These are phyloP conservation scores for Monosporascus sp. DNA, from an alignment of 2,329 filamentous ascomycete species.

Conservation along the genomic window DNA sequence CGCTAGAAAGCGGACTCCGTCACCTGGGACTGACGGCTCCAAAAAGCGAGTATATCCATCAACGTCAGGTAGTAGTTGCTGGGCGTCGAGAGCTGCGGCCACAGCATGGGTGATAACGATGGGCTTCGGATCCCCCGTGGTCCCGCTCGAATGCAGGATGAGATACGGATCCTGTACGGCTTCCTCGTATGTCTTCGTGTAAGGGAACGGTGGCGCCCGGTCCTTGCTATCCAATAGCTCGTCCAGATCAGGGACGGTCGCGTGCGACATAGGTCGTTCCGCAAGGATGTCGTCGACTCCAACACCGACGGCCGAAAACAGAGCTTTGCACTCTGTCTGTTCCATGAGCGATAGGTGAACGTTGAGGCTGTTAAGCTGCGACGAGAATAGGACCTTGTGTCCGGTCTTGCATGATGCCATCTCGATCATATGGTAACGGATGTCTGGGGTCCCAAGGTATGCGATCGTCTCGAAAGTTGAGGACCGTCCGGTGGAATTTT, in stretches of 20 bases:
- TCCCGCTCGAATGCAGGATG: conserved; percentile 16
- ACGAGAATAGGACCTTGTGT: conserved; percentile 16
- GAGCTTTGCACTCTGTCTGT: conserved; percentile 11
- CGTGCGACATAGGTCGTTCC: conserved; percentile 9
- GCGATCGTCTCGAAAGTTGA: conserved; percentile 14
- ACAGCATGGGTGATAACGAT: conserved; percentile 6
- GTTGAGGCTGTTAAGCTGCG: conserved; percentile 13
- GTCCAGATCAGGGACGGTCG: conserved; percentile 11
- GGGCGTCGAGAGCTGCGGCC: conserved; percentile 4
- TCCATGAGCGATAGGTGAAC: conserved; percentile 16
- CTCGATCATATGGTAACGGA: conserved; percentile 18
- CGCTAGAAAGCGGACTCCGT: conserved; percentile 10
- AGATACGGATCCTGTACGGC: conserved; percentile 11
- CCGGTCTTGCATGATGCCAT: conserved; percentile 20
- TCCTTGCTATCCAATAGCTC: conserved; percentile 3
- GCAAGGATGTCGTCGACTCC: conserved; percentile 12
- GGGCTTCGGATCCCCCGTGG: conserved; percentile 14
- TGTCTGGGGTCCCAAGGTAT: conserved; percentile 13
- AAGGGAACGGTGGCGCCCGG: conserved; percentile 11
- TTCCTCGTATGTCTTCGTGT: conserved; percentile 15
- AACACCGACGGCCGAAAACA: conserved; percentile 11
- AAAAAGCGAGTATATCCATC: conserved; percentile 7
- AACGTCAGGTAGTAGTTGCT: conserved; percentile 7
- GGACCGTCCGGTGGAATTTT: conserved; percentile 8
- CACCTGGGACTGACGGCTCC: conserved; percentile 3